Percentiles rank a stretch among this genome's conserved stretches.
phyloP scores from a whole-genome alignment of 331 rosid species.

The Quercus tomentella region DNA sequence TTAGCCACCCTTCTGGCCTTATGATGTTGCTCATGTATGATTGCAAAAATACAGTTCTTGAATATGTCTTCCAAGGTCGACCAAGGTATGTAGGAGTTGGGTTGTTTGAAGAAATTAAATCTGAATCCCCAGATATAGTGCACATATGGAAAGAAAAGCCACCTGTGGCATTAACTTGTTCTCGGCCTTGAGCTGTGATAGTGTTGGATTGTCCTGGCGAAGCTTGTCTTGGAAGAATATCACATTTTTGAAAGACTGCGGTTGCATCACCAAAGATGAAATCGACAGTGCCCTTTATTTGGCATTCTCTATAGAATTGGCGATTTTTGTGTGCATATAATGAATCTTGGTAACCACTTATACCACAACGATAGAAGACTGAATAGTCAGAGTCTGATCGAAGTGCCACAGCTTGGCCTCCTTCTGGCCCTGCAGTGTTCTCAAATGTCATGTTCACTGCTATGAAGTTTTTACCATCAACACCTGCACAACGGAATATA shows the following conservation, averaged over 20 bases:
- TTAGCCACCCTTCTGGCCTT: not conserved
- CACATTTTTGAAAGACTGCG: not conserved
- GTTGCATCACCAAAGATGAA: not conserved
- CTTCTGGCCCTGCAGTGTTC: not conserved
- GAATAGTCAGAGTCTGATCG: not conserved
- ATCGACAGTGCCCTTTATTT: not conserved
- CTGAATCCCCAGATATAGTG: not conserved
- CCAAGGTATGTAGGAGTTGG: not conserved
- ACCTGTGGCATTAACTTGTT: accelerated
- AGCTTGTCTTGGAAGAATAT: not conserved
- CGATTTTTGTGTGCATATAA: not conserved
- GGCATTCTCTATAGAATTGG: not conserved
- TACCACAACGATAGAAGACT: not conserved
- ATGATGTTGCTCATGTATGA: not conserved
- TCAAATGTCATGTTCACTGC: not conserved
- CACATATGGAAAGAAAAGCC: not conserved
- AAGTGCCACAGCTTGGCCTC: not conserved
- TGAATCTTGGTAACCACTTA: slow-evolving; percentile 1
- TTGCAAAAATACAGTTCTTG: not conserved
- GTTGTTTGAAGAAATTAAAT: not conserved
- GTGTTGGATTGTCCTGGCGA: not conserved
- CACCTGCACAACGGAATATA: not conserved
- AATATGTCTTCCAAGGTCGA: not conserved
- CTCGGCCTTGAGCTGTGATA: not conserved
- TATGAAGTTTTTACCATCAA: not conserved